phyloP scores from a whole-genome alignment of 164 flowering plant genomes.

The Berberis thunbergii region DNA sequence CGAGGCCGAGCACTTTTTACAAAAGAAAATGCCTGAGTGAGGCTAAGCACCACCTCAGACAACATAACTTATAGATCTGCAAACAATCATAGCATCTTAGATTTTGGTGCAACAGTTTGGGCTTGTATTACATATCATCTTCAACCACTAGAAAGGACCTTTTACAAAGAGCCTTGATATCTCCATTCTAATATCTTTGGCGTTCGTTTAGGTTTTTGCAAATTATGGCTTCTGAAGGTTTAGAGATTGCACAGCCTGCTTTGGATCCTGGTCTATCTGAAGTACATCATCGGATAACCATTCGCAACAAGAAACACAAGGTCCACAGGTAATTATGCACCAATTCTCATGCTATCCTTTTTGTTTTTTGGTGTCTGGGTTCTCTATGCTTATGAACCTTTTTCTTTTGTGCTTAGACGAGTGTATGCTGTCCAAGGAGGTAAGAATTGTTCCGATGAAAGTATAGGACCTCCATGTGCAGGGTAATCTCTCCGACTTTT shows the following conservation, averaged over 20 bases:
- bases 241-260: constrained; percentile 86
- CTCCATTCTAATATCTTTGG: no score
- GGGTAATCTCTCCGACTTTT: constrained; percentile 37
- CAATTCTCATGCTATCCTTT: neutral
- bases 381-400: neutral
- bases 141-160: no score
- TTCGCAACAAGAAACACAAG: constrained; percentile 34
- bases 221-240: constrained; percentile 39
- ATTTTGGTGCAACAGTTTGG: no score
- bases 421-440: constrained; percentile 35
- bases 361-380: neutral
- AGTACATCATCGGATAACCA: constrained; percentile 76
- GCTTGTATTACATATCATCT: no score
- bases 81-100: no score
- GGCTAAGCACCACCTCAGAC: no score
- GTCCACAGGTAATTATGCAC: constrained; percentile 49
- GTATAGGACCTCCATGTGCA: constrained; percentile 69
- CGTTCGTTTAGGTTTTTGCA: constrained; percentile 18
- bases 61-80: no score
- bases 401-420: constrained; percentile 31
- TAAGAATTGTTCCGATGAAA: constrained; percentile 38
- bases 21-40: no score
- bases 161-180: no score
- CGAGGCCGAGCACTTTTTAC: no score
- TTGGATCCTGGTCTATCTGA: constrained; percentile 56